phyloP scores from a whole-genome alignment of 2,329 filamentous ascomycete genomes.

The Aspergillus novofumigatus region DNA sequence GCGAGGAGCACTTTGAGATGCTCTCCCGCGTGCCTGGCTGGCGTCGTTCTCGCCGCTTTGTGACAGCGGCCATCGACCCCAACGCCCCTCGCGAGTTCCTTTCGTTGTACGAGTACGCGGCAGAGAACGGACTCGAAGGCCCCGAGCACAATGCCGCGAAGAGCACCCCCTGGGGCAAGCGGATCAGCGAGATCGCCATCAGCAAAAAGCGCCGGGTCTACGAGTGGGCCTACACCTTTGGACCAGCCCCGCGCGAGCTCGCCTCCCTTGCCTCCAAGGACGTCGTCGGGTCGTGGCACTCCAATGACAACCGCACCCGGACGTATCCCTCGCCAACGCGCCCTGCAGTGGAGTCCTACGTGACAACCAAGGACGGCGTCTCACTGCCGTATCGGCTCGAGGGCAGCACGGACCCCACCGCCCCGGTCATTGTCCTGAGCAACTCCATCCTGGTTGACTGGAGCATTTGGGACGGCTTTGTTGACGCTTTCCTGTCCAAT shows the following conservation, averaged over 20 bases:
- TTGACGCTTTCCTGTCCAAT: conserved; percentile 55
- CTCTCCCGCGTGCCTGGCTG: conserved; percentile 73
- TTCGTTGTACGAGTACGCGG: conserved; percentile 68
- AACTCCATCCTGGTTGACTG: conserved; percentile 78
- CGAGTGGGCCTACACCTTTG: conserved; percentile 74
- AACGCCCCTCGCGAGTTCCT: conserved; percentile 56
- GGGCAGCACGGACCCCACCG: conserved; percentile 61
- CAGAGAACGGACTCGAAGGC: conserved; percentile 62
- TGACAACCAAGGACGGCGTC: conserved; percentile 66
- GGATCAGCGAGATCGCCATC: conserved; percentile 58
- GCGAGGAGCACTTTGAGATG: conserved; percentile 69
- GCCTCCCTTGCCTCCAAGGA: conserved; percentile 49
- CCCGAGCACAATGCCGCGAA: conserved; percentile 61
- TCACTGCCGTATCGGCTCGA: conserved; percentile 70
- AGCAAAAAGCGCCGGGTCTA: conserved; percentile 59
- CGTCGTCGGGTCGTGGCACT: conserved; percentile 49
- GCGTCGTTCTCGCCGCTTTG: conserved; percentile 68
- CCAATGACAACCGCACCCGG: conserved; percentile 52
- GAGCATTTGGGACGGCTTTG: conserved; percentile 75
- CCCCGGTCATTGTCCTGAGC: conserved; percentile 69
- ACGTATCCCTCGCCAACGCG: conserved; percentile 46
- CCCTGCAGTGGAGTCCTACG: conserved; percentile 61
- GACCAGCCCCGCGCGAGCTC: conserved; percentile 67
- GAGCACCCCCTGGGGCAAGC: conserved; percentile 57
- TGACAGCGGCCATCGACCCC: conserved; percentile 61